A percentile compares a stretch with the other conserved stretches of the same genome.
phyloP scores from a whole-genome alignment of 2,329 filamentous ascomycete species.

The Lecanicillium sp. region DNA sequence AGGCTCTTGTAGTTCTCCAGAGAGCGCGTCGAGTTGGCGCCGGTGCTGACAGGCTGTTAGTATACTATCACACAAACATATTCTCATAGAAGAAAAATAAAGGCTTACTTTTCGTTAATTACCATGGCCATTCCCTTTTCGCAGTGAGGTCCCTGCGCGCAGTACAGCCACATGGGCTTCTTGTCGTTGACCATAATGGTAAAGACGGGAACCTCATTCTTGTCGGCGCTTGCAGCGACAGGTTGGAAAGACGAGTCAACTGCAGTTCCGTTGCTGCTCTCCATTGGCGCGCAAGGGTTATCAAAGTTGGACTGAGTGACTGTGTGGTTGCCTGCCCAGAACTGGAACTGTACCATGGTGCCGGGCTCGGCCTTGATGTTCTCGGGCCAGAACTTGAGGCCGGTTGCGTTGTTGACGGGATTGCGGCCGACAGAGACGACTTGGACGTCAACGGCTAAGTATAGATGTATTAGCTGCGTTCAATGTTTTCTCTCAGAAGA shows the following conservation, averaged over 20 bases:
- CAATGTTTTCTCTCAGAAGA: too few species aligned
- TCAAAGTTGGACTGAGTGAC: conserved; percentile 71
- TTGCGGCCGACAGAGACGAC: conserved; percentile 55
- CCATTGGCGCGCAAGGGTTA: conserved; percentile 57
- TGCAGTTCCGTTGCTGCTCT: conserved; percentile 44
- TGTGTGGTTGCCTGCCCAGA: conserved; percentile 64
- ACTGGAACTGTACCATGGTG: conserved; percentile 59
- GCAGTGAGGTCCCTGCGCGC: conserved; percentile 66
- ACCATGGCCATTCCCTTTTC: conserved; percentile 68
- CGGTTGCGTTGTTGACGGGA: conserved; percentile 37
- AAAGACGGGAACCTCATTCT: conserved; percentile 54
- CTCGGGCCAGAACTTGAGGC: conserved; percentile 56
- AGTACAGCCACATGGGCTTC: conserved; percentile 72
- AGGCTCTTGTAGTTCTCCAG: conserved; percentile 38
- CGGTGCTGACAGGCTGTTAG: conserved; percentile 18
- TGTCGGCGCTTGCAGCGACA: conserved; percentile 41
- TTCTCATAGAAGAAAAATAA: conserved; percentile 6
- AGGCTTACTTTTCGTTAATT: conserved; percentile 67
- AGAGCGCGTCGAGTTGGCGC: conserved; percentile 43
- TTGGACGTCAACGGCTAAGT: conserved; percentile 38
- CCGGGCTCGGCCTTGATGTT: conserved; percentile 56
- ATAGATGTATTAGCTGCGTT: too few species aligned
- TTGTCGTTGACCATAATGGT: conserved; percentile 61
- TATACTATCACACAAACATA: conserved; percentile 3
- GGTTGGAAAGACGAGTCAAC: conserved; percentile 63